Evolutionary conservation across 805 yeast species (phyloP), one percentile per base, ranked within the genome.

Genomic region (Saccharomyces cerevisiae): DNA sequence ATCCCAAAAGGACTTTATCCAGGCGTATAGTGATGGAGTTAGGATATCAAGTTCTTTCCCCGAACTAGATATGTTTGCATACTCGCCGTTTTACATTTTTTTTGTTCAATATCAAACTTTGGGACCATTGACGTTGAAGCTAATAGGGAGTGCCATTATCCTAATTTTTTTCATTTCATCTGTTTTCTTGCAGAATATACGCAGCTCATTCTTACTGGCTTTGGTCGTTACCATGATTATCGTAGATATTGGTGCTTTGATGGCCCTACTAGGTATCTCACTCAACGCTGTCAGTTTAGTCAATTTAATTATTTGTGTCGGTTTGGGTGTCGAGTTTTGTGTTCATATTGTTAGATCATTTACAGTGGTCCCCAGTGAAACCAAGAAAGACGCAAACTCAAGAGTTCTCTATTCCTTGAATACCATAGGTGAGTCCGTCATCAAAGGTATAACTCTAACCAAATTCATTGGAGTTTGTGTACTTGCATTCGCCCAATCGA

Each of bases 311-410:
- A 92, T 92, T n/a, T 92, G 97, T 67, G 83, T 86, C 2, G 99
- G 99, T 0, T 73, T 92, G 41, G 91, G 94, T 1, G 96, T 94
- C 36, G 99, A 94, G 70, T 94, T 92, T 66, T 89, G 96, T 55
- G 80, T 87, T 32, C 98, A 92, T 69, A 78, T 94, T 53, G 86
- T 89, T 0, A 76, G 94, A 54, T 89, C 94, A 1, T 92, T 83
- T 68, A 79, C 86, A 28, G 73, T 75, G 31, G 70, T 76, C 11
- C 76, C 77, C 8, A 32, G 50, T 24, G 61, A 57, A 36, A 60
- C 68, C 9, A 65, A 68, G n/a, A 66, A 64, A 29, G 75, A 73
- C 51, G 63, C 64, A 49, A 72, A 72, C 50, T 60, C 73, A 6
- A 64, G 76, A 49, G 56, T 70, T 9, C 77, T 73, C 59, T 77